Evolutionary conservation across 805 yeast species (phyloP).

Genomic region (Yamadazyma nakazawae): DNA sequence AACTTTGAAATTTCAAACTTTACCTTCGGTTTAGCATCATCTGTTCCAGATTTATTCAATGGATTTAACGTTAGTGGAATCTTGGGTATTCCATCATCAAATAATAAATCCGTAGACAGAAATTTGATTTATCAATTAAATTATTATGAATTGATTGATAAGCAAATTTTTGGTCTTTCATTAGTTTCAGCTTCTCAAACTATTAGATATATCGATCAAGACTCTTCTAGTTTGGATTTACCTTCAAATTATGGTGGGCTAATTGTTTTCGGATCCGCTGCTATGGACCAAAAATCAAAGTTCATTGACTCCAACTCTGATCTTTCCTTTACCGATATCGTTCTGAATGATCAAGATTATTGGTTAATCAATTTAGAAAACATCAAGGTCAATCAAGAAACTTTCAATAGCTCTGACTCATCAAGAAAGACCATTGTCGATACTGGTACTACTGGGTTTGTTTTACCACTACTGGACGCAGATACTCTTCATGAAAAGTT

Average conservation of each 20-base stretch:
- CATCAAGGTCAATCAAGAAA: constrained; percentile 25
- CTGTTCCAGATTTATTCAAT: constrained; percentile 52
- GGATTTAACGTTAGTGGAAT: constrained; percentile 57
- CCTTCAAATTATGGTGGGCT: constrained; percentile 25
- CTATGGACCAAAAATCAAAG: constrained; percentile 10
- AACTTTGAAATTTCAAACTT: constrained; percentile 37
- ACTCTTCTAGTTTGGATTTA: constrained; percentile 31
- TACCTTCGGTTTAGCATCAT: constrained; percentile 51
- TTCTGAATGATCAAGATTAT: constrained; percentile 34
- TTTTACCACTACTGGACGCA: constrained; percentile 56
- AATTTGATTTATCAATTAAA: constrained; percentile 42
- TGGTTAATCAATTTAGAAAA: constrained; percentile 51
- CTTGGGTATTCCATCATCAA: constrained; percentile 53
- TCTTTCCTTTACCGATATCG: constrained; percentile 33
- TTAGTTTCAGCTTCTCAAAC: constrained; percentile 17
- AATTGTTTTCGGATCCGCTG: constrained; percentile 22
- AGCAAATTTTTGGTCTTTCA: constrained; percentile 36
- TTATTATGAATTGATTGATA: constrained; percentile 29
- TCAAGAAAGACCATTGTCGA: constrained; percentile 50
- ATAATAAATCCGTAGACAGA: constrained; percentile 25
- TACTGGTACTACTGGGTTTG: constrained; percentile 64
- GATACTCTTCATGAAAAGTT: constrained; percentile 42
- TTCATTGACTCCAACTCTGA: constrained; percentile 31
- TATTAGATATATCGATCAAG: constrained; percentile 13
- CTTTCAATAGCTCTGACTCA: constrained; percentile 16